Evolutionary conservation across 345 rosid genomes (phyloP), one percentile per base, ranked within the genome.

Genomic region (Gossypium stocksii): DNA sequence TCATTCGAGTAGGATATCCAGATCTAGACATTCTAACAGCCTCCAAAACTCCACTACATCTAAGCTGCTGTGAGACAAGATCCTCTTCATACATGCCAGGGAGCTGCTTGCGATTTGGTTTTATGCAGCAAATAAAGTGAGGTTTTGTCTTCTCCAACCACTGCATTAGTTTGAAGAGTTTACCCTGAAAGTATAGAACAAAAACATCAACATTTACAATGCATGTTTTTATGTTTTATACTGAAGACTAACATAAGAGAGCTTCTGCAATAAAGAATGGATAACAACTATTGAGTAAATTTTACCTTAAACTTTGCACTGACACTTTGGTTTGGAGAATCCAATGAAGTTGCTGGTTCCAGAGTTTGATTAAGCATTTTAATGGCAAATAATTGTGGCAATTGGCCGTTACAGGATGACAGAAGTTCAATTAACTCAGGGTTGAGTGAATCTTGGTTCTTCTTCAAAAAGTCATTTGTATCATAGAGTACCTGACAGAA

Each of bases 121-220:
- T 95, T 74, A 95, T 86, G 87, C 99, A 95, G 71, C 93, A 83
- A 75, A 95, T 88, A 78, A 95, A 95, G 76, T 95, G 96, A 78
- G 99, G 94, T 71, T 80, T 85, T 7, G 98, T 91, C 78, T 77
- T 90, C 83, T 93, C 99, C 79, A 95, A 79, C 80, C 74, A 89
- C 78, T 86, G 82, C 96, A 95, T 90, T 82, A 95, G 84, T 71
- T 89, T 90, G 85, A 93, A 95, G 67, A 95, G 92, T 85, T 93
- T 96, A 54, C 86, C 88, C 99, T 95, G 79, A 72, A 78, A 71
- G 79, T 48, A 79, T 20, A 11, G 65, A 66, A 66, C 53, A 45
- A 44, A 66, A 66, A 66, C 4, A 66, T 46, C 8, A 8, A 66
- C 54, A 66, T 23, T 46, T 13, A 66, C 17, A 65, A 48, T 8